Base-by-base conservation (phyloP, 345 rosid genomes). In the Bretschneidera sinensis region DNA sequence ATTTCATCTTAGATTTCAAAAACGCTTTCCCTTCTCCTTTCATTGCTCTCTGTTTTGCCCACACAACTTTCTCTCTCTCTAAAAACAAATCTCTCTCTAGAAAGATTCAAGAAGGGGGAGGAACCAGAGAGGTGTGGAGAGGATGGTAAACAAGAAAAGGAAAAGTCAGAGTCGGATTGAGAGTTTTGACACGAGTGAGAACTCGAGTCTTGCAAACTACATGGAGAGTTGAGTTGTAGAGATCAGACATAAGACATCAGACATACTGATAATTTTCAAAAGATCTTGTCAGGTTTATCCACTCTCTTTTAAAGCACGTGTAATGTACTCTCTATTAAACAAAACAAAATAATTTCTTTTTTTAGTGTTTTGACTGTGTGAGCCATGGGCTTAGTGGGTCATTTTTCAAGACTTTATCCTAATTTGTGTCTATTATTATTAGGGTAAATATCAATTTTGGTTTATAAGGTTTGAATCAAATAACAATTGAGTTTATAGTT, bases 1-100 rank as follows among this genome's bases (percentile, higher is more conserved):
- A 94, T 71, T 90, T 90, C 81, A 90, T 71, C 58, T 72, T 92
- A n/a, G 96, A 84, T 87, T 80, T 89, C 33, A 80, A 71, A 71
- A 80, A 69, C 24, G 71, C 70, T 76, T 90, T 94, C 71, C 87
- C 83, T 71, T 90, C 97, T 48, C 90, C 97, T 48, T 87, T 87
- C 96, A 86, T 81, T 33, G 35, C 39, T 21, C 68, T 33, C 13
- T 64, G 50, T 48, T 60, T 22, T n/a, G n/a, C n/a, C n/a, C n/a
- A n/a, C n/a, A n/a, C n/a, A n/a, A n/a, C 65, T 22, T 24, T 59
- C 45, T 39, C 45, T 39, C 16, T 39, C 16, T 39, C 24, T 1
- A 28, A 28, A 28, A 39, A 5, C 15, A n/a, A n/a, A n/a, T 39
- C 45, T 39, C 15, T 39, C 45, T 31, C 51, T 19, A 11, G 13